phyloP scores from a whole-genome alignment of 441 rosid species.

The Pelargonium citronellum region DNA sequence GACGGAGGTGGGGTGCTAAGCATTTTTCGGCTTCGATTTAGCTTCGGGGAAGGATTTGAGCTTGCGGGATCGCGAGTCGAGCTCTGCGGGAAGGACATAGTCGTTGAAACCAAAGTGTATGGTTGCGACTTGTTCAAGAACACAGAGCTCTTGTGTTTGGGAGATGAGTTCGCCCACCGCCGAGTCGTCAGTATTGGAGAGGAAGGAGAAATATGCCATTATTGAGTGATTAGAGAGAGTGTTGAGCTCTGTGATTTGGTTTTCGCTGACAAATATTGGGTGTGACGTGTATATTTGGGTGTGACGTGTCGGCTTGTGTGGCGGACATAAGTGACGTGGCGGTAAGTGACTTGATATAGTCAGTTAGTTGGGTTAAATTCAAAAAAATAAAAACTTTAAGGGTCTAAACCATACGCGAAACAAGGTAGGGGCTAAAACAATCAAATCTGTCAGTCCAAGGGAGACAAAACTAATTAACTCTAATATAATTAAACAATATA shows the following conservation, averaged over 20 bases:
- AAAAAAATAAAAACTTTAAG: too few species aligned
- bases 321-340: too few species aligned
- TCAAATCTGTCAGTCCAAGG: too few species aligned
- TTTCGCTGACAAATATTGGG: neutral
- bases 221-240: neutral
- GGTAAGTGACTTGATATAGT: too few species aligned
- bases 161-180: slow-evolving; percentile 69
- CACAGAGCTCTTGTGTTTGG: slow-evolving; percentile 58
- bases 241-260: neutral
- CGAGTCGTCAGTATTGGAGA: slow-evolving; percentile 71
- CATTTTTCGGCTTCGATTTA: slow-evolving; percentile 7
- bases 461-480: too few species aligned
- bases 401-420: too few species aligned
- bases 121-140: slow-evolving; percentile 66
- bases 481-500: too few species aligned
- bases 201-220: slow-evolving; percentile 57
- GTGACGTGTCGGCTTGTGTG: too few species aligned
- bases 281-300: too few species aligned
- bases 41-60: slow-evolving; percentile 58
- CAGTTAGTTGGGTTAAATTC: too few species aligned
- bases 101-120: slow-evolving; percentile 54
- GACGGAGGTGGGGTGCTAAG: neutral
- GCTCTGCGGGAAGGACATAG: slow-evolving; percentile 53
- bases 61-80: slow-evolving; percentile 66
- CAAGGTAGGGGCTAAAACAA: too few species aligned